Base-by-base conservation (phyloP, 306 rosid genomes). In the Vicia faba region DNA sequence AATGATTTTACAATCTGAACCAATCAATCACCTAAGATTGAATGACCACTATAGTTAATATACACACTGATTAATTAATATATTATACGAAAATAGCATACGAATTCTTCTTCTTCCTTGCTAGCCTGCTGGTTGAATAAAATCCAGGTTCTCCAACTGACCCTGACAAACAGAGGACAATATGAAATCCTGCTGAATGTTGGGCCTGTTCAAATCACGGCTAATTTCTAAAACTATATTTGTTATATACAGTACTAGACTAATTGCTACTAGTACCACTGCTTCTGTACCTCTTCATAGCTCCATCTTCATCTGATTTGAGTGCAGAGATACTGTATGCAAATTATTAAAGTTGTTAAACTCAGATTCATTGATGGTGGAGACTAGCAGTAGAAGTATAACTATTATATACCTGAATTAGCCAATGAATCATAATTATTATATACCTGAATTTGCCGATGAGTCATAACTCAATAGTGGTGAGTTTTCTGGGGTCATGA, bases 301-400 rank as follows among this genome's bases (percentile, higher is more conserved):
- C 84, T 93, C 96, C 91, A 86, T 92, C 96, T 92, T 88, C 88
- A 93, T 72, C 62, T 88, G 96, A 78, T 87, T 82, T 61, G 88
- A 78, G 76, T 84, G 96, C 86, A 86, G 80, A 73, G 91, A 74
- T 50, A 82, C 97, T 93, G 96, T 41, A 56, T 68, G 71, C 11
- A 61, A 61, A 79, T 75, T 78, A 41, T 75, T 54, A 46, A 40
- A 72, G 41, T 41, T 48, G 72, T 28, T 64, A 54, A 48, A 53
- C 57, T 60, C 67, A 28, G 39, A 55, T 64, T 76, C 59, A 53
- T 11, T 16, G 3, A 25, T 0, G 4, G 3, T 25, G 68, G 48
- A 45, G 70, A 25, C 3, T 31, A 18, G 66, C 57, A 60, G 23
- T 41, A 35, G 58, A 74, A 36, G 46, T 23, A 9, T 5, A 43